Conservation (phyloP, 148 eudicot genomes). For the Persicaria maculosa region DNA sequence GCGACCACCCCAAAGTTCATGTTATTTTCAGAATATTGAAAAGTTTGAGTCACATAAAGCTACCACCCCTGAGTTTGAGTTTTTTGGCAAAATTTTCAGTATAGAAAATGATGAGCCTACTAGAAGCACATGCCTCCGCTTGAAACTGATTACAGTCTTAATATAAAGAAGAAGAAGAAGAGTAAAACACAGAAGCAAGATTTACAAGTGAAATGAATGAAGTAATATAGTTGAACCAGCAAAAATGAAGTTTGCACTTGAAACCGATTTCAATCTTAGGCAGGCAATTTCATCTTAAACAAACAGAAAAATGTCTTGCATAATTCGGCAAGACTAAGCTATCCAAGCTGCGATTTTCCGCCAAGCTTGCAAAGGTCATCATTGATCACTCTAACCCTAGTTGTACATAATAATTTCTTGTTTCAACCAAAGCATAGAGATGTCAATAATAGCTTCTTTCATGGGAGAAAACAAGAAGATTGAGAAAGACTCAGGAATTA, state of each 20-base stretch:
- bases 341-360: not conserved
- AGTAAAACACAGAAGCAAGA: not conserved
- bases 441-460: not conserved
- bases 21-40: too few relatives aligned
- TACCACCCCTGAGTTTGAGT: too few relatives aligned
- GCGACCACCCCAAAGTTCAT: too few relatives aligned
- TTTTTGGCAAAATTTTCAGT: not conserved
- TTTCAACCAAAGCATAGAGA: not conserved
- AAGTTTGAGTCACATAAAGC: too few relatives aligned
- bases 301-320: not conserved
- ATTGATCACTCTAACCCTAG: not conserved
- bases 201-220: not conserved
- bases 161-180: not conserved
- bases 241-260: not conserved
- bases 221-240: not conserved
- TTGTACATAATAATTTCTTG: not conserved
- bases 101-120: not conserved
- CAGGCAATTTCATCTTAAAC: not conserved
- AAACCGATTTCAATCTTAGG: not conserved
- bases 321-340: not conserved
- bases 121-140: not conserved
- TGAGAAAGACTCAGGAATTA: slow-evolving; percentile 12
- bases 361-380: not conserved
- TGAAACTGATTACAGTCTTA: not conserved
- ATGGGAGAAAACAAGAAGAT: not conserved